Conservation (phyloP, 225 moss, liverwort and hornwort species). For the Bryoerythrophyllum caledonicum region DNA sequence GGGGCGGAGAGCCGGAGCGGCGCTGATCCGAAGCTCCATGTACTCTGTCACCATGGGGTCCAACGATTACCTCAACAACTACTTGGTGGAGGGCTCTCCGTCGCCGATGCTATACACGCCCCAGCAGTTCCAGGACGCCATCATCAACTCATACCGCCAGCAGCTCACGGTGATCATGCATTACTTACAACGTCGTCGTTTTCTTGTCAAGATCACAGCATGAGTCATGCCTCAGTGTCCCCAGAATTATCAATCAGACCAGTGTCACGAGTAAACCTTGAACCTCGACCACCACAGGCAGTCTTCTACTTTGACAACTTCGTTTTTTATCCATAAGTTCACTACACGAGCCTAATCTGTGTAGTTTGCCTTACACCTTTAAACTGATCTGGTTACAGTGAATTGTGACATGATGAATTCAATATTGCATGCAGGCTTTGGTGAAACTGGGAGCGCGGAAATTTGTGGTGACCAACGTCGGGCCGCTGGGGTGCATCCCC, state of each 20-base stretch:
- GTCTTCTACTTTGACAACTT: too few species aligned
- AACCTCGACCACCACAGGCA: too few species aligned
- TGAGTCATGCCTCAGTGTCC: too few species aligned
- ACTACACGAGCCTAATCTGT: too few species aligned
- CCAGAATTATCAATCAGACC: too few species aligned
- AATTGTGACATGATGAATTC: background rate
- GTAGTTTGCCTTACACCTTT: background rate
- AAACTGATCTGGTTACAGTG: too few species aligned
- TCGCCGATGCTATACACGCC: constrained; percentile 36
- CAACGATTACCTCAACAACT: constrained; percentile 75
- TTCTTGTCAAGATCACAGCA: too few species aligned
- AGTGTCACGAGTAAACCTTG: too few species aligned
- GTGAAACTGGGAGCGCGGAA: constrained; percentile 53
- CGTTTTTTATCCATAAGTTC: too few species aligned
- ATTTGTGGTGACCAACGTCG: constrained; percentile 42
- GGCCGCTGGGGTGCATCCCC: constrained; percentile 61
- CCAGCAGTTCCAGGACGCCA: constrained; percentile 33
- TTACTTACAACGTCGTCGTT: too few species aligned
- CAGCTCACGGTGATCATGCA: constrained; percentile 42
- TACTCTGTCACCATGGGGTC: constrained; percentile 63
- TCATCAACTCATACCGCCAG: constrained; percentile 46
- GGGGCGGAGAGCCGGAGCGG: constrained; percentile 34
- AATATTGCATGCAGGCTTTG: constrained; percentile 19
- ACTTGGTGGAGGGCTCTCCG: constrained; percentile 47
- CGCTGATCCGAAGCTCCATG: constrained; percentile 38